Conservation (phyloP, 805 yeast species). For the Lachancea fermentati region DNA sequence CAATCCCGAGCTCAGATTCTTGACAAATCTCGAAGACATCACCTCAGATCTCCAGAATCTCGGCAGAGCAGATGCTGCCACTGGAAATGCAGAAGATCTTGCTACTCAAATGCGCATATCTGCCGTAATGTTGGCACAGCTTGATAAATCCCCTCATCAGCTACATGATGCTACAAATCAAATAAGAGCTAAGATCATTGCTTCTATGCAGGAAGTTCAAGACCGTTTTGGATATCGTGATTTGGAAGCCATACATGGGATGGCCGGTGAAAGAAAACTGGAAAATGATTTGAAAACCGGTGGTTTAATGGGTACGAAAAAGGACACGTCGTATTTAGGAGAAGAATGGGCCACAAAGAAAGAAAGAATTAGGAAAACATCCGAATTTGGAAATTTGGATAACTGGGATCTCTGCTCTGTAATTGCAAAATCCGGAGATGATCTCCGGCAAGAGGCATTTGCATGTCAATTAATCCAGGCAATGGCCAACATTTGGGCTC, state of each 20-base stretch:
- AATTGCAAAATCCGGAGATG: slow-evolving; percentile 94
- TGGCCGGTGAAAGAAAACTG: slow-evolving; percentile 84
- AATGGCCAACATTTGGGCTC: slow-evolving; percentile 79
- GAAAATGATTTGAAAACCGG: slow-evolving; percentile 90
- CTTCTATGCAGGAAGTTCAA: slow-evolving; percentile 72
- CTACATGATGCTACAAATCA: slow-evolving; percentile 48
- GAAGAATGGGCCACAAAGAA: slow-evolving; percentile 91
- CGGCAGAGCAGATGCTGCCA: slow-evolving; percentile 7
- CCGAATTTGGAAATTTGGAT: slow-evolving; percentile 77
- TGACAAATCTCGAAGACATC: slow-evolving; percentile 30
- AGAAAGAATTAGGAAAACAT: slow-evolving; percentile 69
- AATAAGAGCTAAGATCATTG: slow-evolving; percentile 63
- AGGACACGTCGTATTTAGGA: slow-evolving; percentile 56
- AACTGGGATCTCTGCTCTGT: slow-evolving; percentile 96
- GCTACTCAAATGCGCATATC: slow-evolving; percentile 96
- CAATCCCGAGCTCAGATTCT: slow-evolving; percentile 35
- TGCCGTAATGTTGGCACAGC: slow-evolving; percentile 86
- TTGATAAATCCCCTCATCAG: slow-evolving; percentile 57
- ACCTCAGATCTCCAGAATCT: slow-evolving; percentile 17
- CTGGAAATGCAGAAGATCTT: slow-evolving; percentile 42
- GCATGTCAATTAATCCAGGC: slow-evolving; percentile 92
- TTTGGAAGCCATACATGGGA: slow-evolving; percentile 50
- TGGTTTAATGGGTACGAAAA: slow-evolving; percentile 44
- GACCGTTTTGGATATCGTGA: slow-evolving; percentile 53
- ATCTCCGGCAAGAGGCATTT: slow-evolving; percentile 93